Conservation (phyloP, 306 rosid species). For the Prunus kanzakura region DNA sequence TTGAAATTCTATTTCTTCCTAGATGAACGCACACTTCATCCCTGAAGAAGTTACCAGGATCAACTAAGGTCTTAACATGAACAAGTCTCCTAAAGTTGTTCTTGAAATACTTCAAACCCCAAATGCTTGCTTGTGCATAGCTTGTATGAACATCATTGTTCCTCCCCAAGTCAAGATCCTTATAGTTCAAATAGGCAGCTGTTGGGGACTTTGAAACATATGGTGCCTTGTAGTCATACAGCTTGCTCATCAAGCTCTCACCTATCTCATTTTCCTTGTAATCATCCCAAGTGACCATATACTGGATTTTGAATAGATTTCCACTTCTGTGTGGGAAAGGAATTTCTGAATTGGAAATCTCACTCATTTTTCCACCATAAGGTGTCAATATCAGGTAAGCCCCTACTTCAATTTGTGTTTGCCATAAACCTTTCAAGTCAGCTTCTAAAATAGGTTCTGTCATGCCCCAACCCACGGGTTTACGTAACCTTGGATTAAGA, state of each 20-base stretch:
- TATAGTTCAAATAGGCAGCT: conserved; percentile 65
- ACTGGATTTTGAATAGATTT: conserved; percentile 60
- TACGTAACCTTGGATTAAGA: no score
- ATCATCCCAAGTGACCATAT: conserved; percentile 36
- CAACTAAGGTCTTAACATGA: conserved; percentile 57
- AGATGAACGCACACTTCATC: conserved; percentile 30
- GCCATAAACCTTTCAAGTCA: conserved; percentile 49
- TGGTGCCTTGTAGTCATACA: conserved; percentile 55
- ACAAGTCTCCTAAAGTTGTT: conserved; percentile 63
- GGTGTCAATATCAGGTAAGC: conserved; percentile 51
- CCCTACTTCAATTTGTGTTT: conserved; percentile 34
- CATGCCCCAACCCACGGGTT: no score
- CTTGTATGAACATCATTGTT: neutral
- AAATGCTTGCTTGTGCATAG: conserved; percentile 29
- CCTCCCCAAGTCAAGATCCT: conserved; percentile 54
- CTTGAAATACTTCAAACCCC: conserved; percentile 72
- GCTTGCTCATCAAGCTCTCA: conserved; percentile 48
- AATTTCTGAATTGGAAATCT: conserved; percentile 41
- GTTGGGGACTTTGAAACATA: conserved; percentile 66
- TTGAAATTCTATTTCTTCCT: neutral
- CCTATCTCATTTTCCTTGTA: conserved; percentile 32
- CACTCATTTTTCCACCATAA: conserved; percentile 61
- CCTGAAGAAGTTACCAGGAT: conserved; percentile 66
- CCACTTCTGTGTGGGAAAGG: conserved; percentile 77
- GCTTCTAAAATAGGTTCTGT: conserved; percentile 44